Evolutionary conservation across 179 eudicot species (phyloP).

Genomic region (Actinidia arguta): DNA sequence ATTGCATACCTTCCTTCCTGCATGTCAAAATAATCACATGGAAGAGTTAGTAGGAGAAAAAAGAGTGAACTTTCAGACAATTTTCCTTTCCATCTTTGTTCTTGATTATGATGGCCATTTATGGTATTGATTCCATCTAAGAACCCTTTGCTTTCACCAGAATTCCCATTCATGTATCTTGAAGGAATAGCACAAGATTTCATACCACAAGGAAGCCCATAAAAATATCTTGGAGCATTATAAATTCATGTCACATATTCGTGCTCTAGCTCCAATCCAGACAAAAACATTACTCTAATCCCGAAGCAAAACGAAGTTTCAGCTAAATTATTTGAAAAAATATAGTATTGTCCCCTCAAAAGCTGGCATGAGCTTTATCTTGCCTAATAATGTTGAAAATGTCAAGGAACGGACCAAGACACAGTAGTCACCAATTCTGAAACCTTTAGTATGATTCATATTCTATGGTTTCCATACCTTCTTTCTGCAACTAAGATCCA

Average conservation of each 20-base stretch:
- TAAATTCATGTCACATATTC: background rate
- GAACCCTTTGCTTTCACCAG: background rate
- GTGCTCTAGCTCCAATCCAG: background rate
- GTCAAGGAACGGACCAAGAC: background rate
- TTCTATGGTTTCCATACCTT: conserved; percentile 47
- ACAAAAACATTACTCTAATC: background rate
- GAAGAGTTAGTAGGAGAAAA: background rate
- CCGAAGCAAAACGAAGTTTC: background rate
- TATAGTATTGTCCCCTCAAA: background rate
- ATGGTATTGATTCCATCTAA: background rate
- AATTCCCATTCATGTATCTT: background rate
- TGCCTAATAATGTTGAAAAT: background rate
- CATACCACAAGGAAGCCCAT: background rate
- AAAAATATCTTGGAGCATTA: background rate
- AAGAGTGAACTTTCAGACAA: background rate
- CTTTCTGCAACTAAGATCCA: conserved; percentile 96
- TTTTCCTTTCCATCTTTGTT: background rate
- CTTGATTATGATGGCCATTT: background rate
- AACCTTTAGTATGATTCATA: conserved; percentile 9
- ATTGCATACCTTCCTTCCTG: conserved; percentile 89
- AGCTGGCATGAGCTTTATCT: background rate
- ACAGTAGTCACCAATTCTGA: background rate
- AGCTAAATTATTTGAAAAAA: background rate
- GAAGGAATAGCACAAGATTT: background rate
- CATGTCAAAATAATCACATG: conserved; percentile 25